Conservation (phyloP, 2,329 filamentous ascomycete genomes). For the Davidsoniella australis region DNA sequence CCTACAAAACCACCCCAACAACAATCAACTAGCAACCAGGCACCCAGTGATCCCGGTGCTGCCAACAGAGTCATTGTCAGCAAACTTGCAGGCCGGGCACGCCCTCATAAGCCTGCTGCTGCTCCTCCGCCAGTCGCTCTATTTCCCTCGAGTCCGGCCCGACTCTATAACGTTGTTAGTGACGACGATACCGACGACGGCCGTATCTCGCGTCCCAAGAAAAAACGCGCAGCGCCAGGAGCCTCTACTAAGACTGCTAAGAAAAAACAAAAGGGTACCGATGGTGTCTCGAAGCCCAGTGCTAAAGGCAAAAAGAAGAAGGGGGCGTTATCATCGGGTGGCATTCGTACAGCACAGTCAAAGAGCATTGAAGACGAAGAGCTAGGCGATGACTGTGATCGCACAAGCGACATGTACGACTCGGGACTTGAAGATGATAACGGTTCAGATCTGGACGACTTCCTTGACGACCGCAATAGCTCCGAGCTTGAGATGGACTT, state of each 20-base stretch:
- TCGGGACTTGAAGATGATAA: constrained; percentile 12
- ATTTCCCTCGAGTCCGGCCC: constrained; percentile 9
- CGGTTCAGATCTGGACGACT: constrained; percentile 12
- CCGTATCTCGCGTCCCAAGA: not conserved
- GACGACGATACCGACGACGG: constrained; percentile 7
- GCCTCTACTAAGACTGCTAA: not conserved
- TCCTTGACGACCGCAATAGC: constrained; percentile 9
- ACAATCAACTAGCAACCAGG: no score
- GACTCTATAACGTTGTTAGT: constrained; percentile 7
- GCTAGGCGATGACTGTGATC: constrained; percentile 9
- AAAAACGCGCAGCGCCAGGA: not conserved
- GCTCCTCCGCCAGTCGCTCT: not conserved
- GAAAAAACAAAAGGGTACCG: not conserved
- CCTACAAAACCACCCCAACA: not conserved
- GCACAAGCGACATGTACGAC: constrained; percentile 11
- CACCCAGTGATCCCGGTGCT: not conserved
- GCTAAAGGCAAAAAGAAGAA: not conserved
- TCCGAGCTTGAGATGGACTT: constrained; percentile 2
- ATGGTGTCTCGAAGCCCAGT: not conserved
- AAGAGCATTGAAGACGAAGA: constrained; percentile 7
- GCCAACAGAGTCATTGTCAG: not conserved
- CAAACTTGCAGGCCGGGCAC: not conserved
- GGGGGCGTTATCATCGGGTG: not conserved
- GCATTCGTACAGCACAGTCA: not conserved
- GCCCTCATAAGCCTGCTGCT: not conserved